phyloP scores from a whole-genome alignment of 805 yeast species.

The Schwanniomyces pseudopolymorphus region DNA sequence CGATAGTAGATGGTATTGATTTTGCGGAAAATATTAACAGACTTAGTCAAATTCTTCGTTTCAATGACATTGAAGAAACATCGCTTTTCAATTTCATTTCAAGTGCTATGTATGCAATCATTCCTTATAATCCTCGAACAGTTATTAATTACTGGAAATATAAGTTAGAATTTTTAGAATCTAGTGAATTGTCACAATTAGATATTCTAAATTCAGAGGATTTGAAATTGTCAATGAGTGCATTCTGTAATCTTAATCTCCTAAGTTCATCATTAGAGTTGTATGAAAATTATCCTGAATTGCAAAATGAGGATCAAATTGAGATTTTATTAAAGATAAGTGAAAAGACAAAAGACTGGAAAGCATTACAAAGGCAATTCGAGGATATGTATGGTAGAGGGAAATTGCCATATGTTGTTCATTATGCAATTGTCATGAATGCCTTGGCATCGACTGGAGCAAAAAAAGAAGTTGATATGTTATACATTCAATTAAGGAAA shows the following conservation, averaged over 20 bases:
- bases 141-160: constrained; percentile 21
- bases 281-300: constrained; percentile 34
- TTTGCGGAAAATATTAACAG: constrained; percentile 9
- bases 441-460: constrained; percentile 56
- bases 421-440: constrained; percentile 61
- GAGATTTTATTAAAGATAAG: constrained; percentile 48
- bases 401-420: constrained; percentile 50
- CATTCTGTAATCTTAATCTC: constrained; percentile 20
- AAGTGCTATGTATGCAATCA: constrained; percentile 13
- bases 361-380: constrained; percentile 52
- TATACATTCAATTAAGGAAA: constrained; percentile 48
- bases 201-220: constrained; percentile 17
- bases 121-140: constrained; percentile 13
- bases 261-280: constrained; percentile 22
- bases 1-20: constrained; percentile 9
- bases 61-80: not conserved
- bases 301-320: constrained; percentile 49
- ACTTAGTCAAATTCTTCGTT: constrained; percentile 6
- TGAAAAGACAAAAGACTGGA: constrained; percentile 51
- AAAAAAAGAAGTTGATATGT: constrained; percentile 43
- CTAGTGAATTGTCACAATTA: not conserved
- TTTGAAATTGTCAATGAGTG: constrained; percentile 30
- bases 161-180: constrained; percentile 11
- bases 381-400: constrained; percentile 56
- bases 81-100: constrained; percentile 15